A percentile compares a stretch with the other conserved stretches of the same genome.
phyloP scores from a whole-genome alignment of 768 basidiomycete genomes.

The Glaciozyma antarctica region DNA sequence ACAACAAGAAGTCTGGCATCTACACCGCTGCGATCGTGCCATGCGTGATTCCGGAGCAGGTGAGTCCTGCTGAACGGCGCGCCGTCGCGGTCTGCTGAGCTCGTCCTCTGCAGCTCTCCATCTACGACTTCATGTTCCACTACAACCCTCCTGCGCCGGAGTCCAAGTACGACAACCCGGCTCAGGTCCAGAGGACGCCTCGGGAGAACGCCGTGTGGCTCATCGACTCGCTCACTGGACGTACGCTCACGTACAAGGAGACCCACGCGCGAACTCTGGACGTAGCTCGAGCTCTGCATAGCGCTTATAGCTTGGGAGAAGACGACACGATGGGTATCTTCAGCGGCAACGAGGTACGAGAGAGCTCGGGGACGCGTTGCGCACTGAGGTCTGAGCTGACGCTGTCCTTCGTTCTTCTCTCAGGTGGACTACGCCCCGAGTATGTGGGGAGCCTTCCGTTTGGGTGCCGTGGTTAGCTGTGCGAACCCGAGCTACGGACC shows the following conservation, averaged over 20 bases:
- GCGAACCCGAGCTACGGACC: slow-evolving; percentile 25
- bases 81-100: no score
- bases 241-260: slow-evolving; percentile 4
- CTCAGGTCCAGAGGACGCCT: neutral
- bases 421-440: slow-evolving; percentile 16
- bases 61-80: no score
- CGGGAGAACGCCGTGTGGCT: slow-evolving; percentile 7
- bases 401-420: no score
- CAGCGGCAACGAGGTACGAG: slow-evolving; percentile 9
- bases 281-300: slow-evolving; percentile 16
- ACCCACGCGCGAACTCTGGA: slow-evolving; percentile 7
- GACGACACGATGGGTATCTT: slow-evolving; percentile 8
- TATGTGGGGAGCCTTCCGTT: slow-evolving; percentile 7
- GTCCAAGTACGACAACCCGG: neutral
- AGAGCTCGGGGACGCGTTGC: neutral
- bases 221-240: slow-evolving; percentile 1
- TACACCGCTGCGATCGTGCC: neutral
- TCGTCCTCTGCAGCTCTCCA: neutral
- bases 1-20: slow-evolving; percentile 7
- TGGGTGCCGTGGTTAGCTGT: slow-evolving; percentile 9
- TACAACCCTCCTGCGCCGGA: neutral
- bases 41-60: neutral
- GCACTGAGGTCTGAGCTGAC: neutral
- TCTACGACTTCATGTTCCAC: slow-evolving; percentile 26
- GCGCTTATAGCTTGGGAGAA: neutral